phyloP scores from a whole-genome alignment of 2,329 filamentous ascomycete species.

The Elsinoe arachidis region DNA sequence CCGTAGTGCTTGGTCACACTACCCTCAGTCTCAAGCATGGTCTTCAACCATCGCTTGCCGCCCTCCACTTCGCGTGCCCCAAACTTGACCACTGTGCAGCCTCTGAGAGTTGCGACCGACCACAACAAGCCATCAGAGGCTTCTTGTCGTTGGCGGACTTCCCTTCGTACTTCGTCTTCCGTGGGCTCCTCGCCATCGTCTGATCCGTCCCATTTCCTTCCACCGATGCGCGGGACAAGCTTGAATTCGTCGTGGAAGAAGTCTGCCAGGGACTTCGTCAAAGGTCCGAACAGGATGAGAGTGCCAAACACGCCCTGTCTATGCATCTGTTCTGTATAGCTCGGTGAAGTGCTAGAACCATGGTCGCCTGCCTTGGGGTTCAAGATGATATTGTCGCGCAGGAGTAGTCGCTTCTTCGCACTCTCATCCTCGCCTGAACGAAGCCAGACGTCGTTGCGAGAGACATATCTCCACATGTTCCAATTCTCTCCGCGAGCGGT shows the following conservation, averaged over 20 bases:
- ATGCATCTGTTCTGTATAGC: constrained; percentile 54
- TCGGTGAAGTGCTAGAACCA: constrained; percentile 16
- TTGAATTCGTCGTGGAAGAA: constrained; percentile 77
- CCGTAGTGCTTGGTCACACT: constrained; percentile 66
- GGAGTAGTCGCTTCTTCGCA: constrained; percentile 45
- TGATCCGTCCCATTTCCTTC: constrained; percentile 57
- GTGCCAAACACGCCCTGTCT: constrained; percentile 73
- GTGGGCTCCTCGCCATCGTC: constrained; percentile 31
- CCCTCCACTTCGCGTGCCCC: constrained; percentile 74
- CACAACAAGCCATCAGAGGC: constrained; percentile 57
- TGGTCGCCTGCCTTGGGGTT: constrained; percentile 40
- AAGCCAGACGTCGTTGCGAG: constrained; percentile 79
- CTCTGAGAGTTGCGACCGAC: constrained; percentile 71
- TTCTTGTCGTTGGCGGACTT: constrained; percentile 50
- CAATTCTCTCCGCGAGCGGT: constrained; percentile 80
- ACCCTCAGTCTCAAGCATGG: constrained; percentile 66
- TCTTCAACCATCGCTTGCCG: constrained; percentile 68
- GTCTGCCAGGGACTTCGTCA: constrained; percentile 55
- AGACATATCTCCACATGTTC: constrained; percentile 70
- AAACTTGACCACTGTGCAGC: constrained; percentile 87
- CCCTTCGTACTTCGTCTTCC: constrained; percentile 38
- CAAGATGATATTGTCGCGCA: constrained; percentile 79
- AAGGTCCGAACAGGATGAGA: constrained; percentile 66
- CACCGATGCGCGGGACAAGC: constrained; percentile 70
- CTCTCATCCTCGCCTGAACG: constrained; percentile 26